These are phyloP conservation scores for Fusarium concolor DNA, from an alignment of 2,329 filamentous ascomycete species.

Conservation along the genomic window DNA sequence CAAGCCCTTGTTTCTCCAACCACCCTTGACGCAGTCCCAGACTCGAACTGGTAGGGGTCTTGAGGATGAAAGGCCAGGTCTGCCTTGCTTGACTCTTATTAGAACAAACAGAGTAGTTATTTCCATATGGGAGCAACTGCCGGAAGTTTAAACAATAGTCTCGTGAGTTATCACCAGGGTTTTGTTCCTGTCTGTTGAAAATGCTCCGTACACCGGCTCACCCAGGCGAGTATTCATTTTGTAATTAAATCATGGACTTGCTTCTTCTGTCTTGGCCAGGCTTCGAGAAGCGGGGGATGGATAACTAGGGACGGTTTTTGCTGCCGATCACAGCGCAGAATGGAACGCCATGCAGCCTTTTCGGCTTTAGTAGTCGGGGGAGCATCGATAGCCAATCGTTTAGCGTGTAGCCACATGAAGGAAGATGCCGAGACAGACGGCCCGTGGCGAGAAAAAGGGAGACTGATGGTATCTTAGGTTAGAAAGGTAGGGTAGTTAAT, in stretches of 20 bases:
- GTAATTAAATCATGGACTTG: slow-evolving; percentile 13
- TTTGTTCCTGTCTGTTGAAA: background rate
- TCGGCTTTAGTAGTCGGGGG: slow-evolving; percentile 18
- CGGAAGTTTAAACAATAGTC: slow-evolving; percentile 7
- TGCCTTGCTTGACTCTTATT: slow-evolving; percentile 16
- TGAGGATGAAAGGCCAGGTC: slow-evolving; percentile 7
- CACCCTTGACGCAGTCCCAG: slow-evolving; percentile 30
- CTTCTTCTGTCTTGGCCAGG: slow-evolving; percentile 31
- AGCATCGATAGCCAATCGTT: slow-evolving; percentile 15
- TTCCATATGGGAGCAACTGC: slow-evolving; percentile 22
- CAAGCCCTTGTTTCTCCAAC: slow-evolving; percentile 28
- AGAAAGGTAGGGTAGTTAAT: no score
- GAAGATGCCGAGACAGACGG: slow-evolving; percentile 37
- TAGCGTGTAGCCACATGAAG: background rate
- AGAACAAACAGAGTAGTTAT: slow-evolving; percentile 12
- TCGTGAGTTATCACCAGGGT: background rate
- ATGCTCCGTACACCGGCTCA: no score
- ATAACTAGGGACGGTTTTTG: slow-evolving; percentile 16
- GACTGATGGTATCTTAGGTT: no score
- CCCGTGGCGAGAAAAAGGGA: slow-evolving; percentile 26
- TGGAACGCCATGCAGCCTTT: slow-evolving; percentile 37
- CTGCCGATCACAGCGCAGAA: slow-evolving; percentile 32
- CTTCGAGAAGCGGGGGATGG: slow-evolving; percentile 41
- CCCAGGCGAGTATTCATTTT: background rate
- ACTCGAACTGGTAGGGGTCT: slow-evolving; percentile 17